Base-by-base conservation (phyloP, 2,329 filamentous ascomycete genomes). In the Spiromastix sp. region DNA sequence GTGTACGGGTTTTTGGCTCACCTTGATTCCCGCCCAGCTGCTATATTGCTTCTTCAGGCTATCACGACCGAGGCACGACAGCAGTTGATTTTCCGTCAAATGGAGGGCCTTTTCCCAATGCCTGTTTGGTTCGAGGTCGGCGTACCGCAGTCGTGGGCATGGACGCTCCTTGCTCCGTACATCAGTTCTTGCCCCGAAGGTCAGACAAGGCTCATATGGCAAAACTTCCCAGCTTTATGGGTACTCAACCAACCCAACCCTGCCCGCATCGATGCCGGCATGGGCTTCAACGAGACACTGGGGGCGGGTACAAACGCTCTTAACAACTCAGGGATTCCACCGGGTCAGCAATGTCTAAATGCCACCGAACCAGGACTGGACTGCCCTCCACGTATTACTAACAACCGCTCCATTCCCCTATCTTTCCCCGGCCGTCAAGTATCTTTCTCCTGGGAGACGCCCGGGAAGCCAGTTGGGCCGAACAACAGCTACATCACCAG, bases 31-130 rank as follows among this genome's bases (percentile, higher is more conserved):
- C 78, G 81, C 4, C 79, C 84, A 47, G 79, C 79, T 9, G 83
- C 73, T 0, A 77, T 79, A 51, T 61, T 91, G 11, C 67, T 93
- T 2, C 65, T 83, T 2, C 81, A 86, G 59, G 80, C 79, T 13
- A 84, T 91, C 50, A 74, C 81, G 3, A 79, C 77, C 8, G 84
- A 91, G 54, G 81, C 83, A 0, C 78, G 84, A 0, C 85, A 93
- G 63, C 81, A 93, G 62, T 68, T 87, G 65, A 78, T 83, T 45
- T 91, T 91, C 68, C 78, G 85, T 13, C 84, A 91, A 53, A 85
- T 91, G 54, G 70, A 76, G 21, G 85, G 84, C 11, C 70, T 85
- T 5, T 82, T 83, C 59, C 80, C 85, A 15, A 84, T 85, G 79
- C 81, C 83, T 0, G 79, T 81, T 7, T 91, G 81, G 81, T 86